Conservation (phyloP, 1,284 basidiomycete genomes). For the Leccinum solheimii region DNA sequence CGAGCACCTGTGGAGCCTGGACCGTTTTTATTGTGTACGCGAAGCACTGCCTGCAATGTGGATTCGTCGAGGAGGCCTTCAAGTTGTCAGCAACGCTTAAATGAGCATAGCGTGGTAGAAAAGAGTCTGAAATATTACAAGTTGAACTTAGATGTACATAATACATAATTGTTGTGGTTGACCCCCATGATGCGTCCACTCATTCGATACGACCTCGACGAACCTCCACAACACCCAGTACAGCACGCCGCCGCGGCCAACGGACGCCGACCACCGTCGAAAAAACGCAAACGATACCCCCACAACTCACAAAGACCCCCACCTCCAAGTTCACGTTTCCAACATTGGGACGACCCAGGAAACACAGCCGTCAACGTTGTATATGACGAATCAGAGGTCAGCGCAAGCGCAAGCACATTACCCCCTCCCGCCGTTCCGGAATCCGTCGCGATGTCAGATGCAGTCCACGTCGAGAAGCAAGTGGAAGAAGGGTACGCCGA, state of each 20-base stretch:
- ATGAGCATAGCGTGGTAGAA: no score
- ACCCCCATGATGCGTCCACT: slow-evolving; percentile 40
- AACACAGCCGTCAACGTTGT: slow-evolving; percentile 27
- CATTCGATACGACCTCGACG: slow-evolving; percentile 50
- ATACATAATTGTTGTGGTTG: not conserved
- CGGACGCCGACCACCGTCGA: slow-evolving; percentile 36
- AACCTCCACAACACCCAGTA: not conserved
- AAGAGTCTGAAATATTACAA: no score
- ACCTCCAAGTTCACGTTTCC: slow-evolving; percentile 22
- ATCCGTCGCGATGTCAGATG: not conserved
- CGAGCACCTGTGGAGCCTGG: no score
- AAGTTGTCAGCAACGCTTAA: no score
- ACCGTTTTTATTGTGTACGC: no score
- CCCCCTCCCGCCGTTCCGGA: not conserved
- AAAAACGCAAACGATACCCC: slow-evolving; percentile 51
- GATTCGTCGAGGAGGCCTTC: no score
- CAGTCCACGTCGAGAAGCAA: slow-evolving; percentile 16
- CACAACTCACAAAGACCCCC: slow-evolving; percentile 9
- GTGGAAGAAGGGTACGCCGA: slow-evolving; percentile 11
- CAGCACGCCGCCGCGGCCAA: not conserved
- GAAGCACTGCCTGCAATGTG: no score
- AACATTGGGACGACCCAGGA: slow-evolving; percentile 50
- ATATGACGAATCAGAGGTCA: slow-evolving; percentile 34
- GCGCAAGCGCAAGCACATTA: not conserved
- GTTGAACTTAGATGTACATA: no score